A percentile compares a stretch with the other conserved stretches of the same genome.
Conservation (phyloP, 2,329 filamentous ascomycete genomes). For the Simplicillium sp. region DNA sequence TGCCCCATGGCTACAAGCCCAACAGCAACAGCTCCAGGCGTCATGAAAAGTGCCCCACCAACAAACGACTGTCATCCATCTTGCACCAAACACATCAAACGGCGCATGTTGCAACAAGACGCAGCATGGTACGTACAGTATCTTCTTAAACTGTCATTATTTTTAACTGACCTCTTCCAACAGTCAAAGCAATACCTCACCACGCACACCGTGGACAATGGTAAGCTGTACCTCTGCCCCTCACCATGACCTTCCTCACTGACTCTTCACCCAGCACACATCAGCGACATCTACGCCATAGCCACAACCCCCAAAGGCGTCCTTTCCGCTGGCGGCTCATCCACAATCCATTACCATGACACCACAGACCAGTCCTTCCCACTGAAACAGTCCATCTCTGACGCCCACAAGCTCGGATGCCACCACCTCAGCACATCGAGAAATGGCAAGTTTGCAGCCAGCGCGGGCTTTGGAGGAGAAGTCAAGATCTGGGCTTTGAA, state of each 20-base stretch:
- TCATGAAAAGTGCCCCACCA: conserved; percentile 2
- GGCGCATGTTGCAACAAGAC: too few species aligned
- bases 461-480: conserved; percentile 82
- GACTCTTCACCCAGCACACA: conserved; percentile 51
- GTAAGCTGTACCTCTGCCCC: conserved; percentile 34
- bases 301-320: conserved; percentile 66
- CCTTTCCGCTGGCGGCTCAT: conserved; percentile 77
- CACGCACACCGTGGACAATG: conserved; percentile 80
- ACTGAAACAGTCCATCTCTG: conserved; percentile 67
- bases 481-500: conserved; percentile 70
- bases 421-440: conserved; percentile 73
- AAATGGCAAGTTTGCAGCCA: conserved; percentile 65
- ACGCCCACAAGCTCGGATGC: conserved; percentile 79
- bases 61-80: conserved; percentile 2
- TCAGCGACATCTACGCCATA: conserved; percentile 75
- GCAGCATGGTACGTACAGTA: background rate
- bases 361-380: conserved; percentile 64
- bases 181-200: conserved; percentile 99
- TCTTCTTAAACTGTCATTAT: too few species aligned
- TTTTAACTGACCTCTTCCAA: conserved; percentile 9
- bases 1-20: too few species aligned
- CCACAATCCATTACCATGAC: conserved; percentile 71
- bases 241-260: conserved; percentile 9
- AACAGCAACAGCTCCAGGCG: conserved; percentile 4
- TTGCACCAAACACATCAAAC: background rate